A percentile compares a stretch with the other conserved stretches of the same genome.
Evolutionary conservation across 805 yeast genomes (phyloP).

Genomic region (Lipomyces mesembrius): DNA sequence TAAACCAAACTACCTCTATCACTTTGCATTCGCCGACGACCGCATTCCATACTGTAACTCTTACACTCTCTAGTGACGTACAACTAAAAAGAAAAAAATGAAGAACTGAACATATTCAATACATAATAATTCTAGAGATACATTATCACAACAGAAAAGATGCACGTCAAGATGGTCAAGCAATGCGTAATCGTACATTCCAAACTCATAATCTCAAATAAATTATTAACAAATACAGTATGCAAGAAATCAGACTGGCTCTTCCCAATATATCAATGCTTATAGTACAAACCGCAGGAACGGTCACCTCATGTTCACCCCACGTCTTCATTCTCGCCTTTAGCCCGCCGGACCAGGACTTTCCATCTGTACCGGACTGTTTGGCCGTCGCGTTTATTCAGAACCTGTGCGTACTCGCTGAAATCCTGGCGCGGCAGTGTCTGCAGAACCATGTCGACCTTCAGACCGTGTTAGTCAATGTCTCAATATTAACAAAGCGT

Average conservation of each 20-base stretch:
- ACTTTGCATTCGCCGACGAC: background rate
- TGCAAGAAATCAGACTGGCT: background rate
- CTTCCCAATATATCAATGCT: background rate
- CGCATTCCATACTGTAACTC: background rate
- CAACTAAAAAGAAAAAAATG: no score
- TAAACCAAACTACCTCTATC: background rate
- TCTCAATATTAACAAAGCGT: background rate
- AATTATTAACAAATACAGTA: no score
- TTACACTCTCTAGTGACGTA: background rate
- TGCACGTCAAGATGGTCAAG: background rate
- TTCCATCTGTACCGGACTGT: constrained; percentile 47
- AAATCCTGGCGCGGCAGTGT: constrained; percentile 46
- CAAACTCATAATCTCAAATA: no score
- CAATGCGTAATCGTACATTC: background rate
- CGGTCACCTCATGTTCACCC: background rate
- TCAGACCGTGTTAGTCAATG: background rate
- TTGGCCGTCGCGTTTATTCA: constrained; percentile 46
- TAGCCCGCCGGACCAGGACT: constrained; percentile 44
- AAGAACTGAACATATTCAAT: no score
- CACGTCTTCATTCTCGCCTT: constrained; percentile 38
- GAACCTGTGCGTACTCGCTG: constrained; percentile 43
- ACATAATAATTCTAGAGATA: no score
- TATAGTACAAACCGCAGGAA: background rate
- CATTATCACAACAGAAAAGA: no score
- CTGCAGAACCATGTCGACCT: constrained; percentile 44